Percentiles rank a stretch among this genome's conserved stretches.
phyloP scores from a whole-genome alignment of 768 basidiomycete species.

The Pluteus cervinus region DNA sequence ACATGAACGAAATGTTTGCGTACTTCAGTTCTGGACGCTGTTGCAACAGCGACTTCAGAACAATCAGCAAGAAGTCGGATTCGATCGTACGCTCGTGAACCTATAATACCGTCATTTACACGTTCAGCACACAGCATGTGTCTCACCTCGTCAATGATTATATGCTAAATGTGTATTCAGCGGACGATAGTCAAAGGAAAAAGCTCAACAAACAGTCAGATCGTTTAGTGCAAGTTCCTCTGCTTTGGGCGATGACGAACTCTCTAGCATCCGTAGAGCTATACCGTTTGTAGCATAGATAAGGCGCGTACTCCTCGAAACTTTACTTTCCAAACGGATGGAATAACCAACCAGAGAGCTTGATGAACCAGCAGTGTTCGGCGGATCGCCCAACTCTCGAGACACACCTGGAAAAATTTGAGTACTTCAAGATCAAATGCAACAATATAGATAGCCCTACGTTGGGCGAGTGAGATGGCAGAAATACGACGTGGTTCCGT shows the following conservation, averaged over 20 bases:
- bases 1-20: constrained; percentile 11
- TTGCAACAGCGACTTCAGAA: constrained; percentile 76
- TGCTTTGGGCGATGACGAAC: constrained; percentile 61
- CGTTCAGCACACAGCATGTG: neutral
- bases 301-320: constrained; percentile 69
- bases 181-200: constrained; percentile 1
- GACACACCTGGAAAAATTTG: constrained; percentile 53
- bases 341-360: constrained; percentile 90
- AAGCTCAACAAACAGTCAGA: constrained; percentile 62
- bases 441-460: constrained; percentile 23
- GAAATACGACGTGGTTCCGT: constrained; percentile 96
- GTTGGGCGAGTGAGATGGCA: constrained; percentile 91
- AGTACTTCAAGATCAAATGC: constrained; percentile 4
- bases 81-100: constrained; percentile 97
- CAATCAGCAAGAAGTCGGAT: constrained; percentile 93
- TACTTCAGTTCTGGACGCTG: constrained; percentile 83
- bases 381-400: constrained; percentile 82
- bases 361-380: constrained; percentile 68
- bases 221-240: constrained; percentile 86
- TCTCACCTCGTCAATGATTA: constrained; percentile 88
- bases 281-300: constrained; percentile 93
- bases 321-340: constrained; percentile 87
- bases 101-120: constrained; percentile 25
- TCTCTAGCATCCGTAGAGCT: constrained; percentile 94
- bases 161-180: constrained; percentile 50